Evolutionary conservation across 306 rosid species (phyloP), one percentile per base, ranked within the genome.

Genomic region (Begonia loranthoides): DNA sequence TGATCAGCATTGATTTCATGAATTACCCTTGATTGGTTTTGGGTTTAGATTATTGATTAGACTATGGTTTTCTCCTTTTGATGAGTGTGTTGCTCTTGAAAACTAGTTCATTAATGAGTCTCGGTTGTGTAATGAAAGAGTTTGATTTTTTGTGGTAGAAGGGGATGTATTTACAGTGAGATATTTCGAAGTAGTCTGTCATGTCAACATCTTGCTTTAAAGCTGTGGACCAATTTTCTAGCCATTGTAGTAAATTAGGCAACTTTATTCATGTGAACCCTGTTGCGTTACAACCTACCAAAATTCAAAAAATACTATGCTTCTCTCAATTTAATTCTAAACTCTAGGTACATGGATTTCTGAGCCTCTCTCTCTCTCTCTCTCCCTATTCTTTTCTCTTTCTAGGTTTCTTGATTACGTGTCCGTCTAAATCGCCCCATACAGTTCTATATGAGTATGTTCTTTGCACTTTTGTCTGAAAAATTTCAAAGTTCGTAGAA

Each of bases 201-300:
- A 63, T 65, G 94, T 80, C 87, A 64, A 74, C 87, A 64, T 89
- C 93, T 64, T 67, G 55, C 65, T 75, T 68, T 75, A 79, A 75
- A 81, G 70, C 75, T 67, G 84, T 81, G 95, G 95, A 70, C 87
- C 95, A 67, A 58, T 49, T 22, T 59, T 70, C 54, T 73, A 73
- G 93, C 59, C 74, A 84, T 75, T 73, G 95, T 71, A 79, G 89
- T 89, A 77, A 81, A 84, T 79, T 76, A 69, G 87, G 89, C 84
- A 84, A 77, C 97, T 79, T 73, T 84, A 74, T 75, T 84, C 95
- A 82, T 89, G 97, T 89, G 90, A 79, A 75, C 81, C 72, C 73
- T 76, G 79, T 70, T 69, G 82, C 75, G 93, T 73, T 77, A 43
- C 88, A 80, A 76, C 36, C 89, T 71, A 84, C 95, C 93, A 77